phyloP scores from a whole-genome alignment of 768 basidiomycete genomes.

The Trametes sanguinea region DNA sequence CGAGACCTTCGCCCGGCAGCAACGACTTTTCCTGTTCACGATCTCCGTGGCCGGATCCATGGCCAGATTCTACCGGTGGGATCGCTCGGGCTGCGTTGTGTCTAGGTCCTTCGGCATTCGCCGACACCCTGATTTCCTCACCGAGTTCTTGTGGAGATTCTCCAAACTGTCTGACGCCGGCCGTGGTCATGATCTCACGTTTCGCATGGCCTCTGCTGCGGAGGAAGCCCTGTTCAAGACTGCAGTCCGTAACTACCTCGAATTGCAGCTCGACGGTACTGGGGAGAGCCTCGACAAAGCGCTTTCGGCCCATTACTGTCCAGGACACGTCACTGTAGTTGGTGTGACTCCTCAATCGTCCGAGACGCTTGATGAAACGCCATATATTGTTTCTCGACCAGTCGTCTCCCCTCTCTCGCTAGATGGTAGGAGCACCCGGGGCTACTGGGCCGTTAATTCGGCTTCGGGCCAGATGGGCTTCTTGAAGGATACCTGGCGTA shows the following conservation, averaged over 20 bases:
- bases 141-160: slow-evolving; percentile 37
- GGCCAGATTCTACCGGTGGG: slow-evolving; percentile 37
- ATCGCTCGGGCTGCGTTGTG: slow-evolving; percentile 37
- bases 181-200: slow-evolving; percentile 31
- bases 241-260: background rate
- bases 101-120: slow-evolving; percentile 31
- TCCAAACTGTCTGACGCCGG: slow-evolving; percentile 10
- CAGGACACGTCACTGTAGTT: background rate
- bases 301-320: slow-evolving; percentile 9
- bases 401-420: slow-evolving; percentile 3
- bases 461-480: background rate
- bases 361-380: background rate
- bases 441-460: slow-evolving; percentile 14
- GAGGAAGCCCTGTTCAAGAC: slow-evolving; percentile 7
- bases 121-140: slow-evolving; percentile 24
- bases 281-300: slow-evolving; percentile 2
- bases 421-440: slow-evolving; percentile 7
- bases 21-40: slow-evolving; percentile 33
- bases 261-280: background rate
- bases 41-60: slow-evolving; percentile 30
- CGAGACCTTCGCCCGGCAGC: slow-evolving; percentile 28
- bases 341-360: background rate
- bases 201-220: background rate
- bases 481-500: slow-evolving; percentile 17
- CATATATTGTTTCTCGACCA: slow-evolving; percentile 5